These are phyloP conservation scores for Theobroma grandiflorum DNA, from an alignment of 441 rosid genomes.

Conservation along the genomic window DNA sequence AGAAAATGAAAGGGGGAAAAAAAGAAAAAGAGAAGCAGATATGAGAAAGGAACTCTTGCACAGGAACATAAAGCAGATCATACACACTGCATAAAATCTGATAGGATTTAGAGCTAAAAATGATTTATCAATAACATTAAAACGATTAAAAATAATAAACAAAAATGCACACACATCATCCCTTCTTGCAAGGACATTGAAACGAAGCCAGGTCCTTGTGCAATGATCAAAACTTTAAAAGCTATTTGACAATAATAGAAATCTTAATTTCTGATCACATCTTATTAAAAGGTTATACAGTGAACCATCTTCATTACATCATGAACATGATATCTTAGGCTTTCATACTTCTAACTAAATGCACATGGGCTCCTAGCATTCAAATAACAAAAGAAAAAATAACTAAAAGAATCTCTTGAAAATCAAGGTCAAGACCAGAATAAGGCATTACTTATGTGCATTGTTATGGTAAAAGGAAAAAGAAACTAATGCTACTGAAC, in stretches of 20 bases:
- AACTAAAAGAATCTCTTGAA: background rate
- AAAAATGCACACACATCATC: background rate
- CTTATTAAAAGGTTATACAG: background rate
- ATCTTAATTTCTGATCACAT: background rate
- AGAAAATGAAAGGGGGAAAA: background rate
- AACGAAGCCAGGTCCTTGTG: background rate
- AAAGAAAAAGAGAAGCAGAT: background rate
- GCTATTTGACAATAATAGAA: background rate
- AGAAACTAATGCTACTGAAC: background rate
- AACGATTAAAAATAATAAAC: no score
- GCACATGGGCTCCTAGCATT: background rate
- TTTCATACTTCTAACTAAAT: constrained; percentile 1
- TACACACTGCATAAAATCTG: background rate
- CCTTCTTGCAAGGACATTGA: background rate
- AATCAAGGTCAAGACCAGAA: constrained; percentile 3
- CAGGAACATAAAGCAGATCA: background rate
- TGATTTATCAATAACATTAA: background rate
- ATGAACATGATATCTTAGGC: background rate
- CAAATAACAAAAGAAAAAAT: background rate
- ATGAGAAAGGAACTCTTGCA: background rate
- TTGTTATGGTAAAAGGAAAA: background rate
- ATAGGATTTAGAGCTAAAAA: background rate
- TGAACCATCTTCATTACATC: constrained; percentile 18
- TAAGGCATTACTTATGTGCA: background rate
- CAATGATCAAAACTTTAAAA: background rate